A percentile compares a stretch with the other conserved stretches of the same genome.
phyloP scores from a whole-genome alignment of 106 monocot genomes.

The Allium sativum region DNA sequence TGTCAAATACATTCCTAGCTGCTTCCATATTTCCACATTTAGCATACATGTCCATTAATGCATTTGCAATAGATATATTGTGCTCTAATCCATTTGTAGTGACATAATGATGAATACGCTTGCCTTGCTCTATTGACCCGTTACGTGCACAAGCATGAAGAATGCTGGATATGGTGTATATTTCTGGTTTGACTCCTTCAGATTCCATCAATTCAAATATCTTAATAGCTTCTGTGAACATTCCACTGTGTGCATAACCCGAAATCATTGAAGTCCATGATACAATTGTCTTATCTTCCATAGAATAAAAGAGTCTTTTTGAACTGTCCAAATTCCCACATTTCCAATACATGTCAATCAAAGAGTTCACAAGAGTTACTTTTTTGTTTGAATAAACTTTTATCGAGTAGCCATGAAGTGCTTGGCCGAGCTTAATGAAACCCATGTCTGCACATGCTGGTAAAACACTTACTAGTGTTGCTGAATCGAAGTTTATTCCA shows the following conservation, averaged over 20 bases:
- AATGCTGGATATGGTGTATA: slow-evolving; percentile 37
- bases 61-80: slow-evolving; percentile 47
- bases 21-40: slow-evolving; percentile 56
- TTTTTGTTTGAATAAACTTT: slow-evolving; percentile 36
- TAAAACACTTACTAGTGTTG: slow-evolving; percentile 45
- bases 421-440: slow-evolving; percentile 19
- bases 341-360: slow-evolving; percentile 73
- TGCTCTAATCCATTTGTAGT: slow-evolving; percentile 30
- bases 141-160: slow-evolving; percentile 60
- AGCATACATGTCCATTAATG: slow-evolving; percentile 77
- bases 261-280: slow-evolving; percentile 75
- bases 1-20: slow-evolving; percentile 49
- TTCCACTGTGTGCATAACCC: slow-evolving; percentile 25
- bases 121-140: slow-evolving; percentile 39
- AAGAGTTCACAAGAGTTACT: slow-evolving; percentile 31
- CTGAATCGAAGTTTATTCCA: slow-evolving; percentile 42
- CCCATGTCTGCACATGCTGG: slow-evolving; percentile 46
- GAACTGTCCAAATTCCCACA: slow-evolving; percentile 39
- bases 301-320: slow-evolving; percentile 30
- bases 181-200: slow-evolving; percentile 38
- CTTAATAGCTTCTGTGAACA: slow-evolving; percentile 39
- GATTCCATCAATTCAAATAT: slow-evolving; percentile 49
- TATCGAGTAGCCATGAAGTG: slow-evolving; percentile 52
- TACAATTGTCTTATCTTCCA: slow-evolving; percentile 43
- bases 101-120: slow-evolving; percentile 36